A percentile compares a stretch with the other conserved stretches of the same genome.
phyloP scores from a whole-genome alignment of 305 asterid genomes.

The Fraxinus xanthoxyloides region DNA sequence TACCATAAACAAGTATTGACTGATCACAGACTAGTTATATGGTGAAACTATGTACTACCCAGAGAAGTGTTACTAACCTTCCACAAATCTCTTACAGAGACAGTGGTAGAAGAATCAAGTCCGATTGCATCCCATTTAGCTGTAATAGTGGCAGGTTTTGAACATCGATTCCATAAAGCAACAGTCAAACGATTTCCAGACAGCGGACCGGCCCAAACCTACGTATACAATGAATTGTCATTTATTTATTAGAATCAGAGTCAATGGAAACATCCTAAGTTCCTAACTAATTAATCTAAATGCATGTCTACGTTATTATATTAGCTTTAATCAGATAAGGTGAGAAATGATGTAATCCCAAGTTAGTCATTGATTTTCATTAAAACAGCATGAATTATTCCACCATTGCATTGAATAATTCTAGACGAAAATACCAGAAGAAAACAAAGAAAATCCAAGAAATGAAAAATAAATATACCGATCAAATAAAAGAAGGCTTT shows the following conservation, averaged over 20 bases:
- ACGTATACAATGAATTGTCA: slow-evolving; percentile 10
- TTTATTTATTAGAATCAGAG: neutral
- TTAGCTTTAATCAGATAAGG: neutral
- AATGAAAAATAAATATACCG: neutral
- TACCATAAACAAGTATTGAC: neutral
- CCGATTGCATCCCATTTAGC: slow-evolving; percentile 71
- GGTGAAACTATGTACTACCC: neutral
- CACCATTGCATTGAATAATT: neutral
- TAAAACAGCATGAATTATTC: neutral
- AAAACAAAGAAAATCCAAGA: neutral
- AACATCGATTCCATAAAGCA: slow-evolving; percentile 81
- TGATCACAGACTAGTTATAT: neutral
- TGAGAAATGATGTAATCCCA: neutral
- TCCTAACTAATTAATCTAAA: neutral
- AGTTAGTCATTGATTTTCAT: neutral
- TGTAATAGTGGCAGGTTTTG: slow-evolving; percentile 49
- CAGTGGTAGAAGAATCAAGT: slow-evolving; percentile 62
- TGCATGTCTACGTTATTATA: neutral
- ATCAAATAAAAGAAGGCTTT: neutral
- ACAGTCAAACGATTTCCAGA: slow-evolving; percentile 67
- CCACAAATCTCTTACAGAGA: slow-evolving; percentile 84
- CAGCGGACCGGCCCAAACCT: slow-evolving; percentile 98
- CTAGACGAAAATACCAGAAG: neutral
- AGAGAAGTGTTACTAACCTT: slow-evolving; percentile 43
- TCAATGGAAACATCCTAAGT: neutral